phyloP scores from a whole-genome alignment of 73 alveolate species.

The Paramecium sonneborni region DNA sequence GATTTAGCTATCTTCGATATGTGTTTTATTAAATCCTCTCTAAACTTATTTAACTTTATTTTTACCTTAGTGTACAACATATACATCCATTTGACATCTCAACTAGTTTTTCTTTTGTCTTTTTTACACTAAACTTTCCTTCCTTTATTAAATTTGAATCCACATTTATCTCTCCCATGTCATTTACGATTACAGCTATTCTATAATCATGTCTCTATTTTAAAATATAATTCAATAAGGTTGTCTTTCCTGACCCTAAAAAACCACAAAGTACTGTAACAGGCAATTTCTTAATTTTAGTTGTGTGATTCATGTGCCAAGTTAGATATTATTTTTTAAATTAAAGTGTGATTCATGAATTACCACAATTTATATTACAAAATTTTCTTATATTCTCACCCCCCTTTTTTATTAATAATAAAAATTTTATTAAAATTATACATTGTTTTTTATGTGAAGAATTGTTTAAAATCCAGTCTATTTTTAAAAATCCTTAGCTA shows the following conservation, averaged over 20 bases:
- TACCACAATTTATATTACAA: background rate
- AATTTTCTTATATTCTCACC: too few relatives aligned
- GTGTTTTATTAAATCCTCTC: conserved; percentile 71
- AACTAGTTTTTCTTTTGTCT: conserved; percentile 72
- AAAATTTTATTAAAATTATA: background rate
- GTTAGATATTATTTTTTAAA: background rate
- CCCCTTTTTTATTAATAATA: background rate
- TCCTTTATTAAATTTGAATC: conserved; percentile 71
- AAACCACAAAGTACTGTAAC: conserved; percentile 80
- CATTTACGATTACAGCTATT: conserved; percentile 82
- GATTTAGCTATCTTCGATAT: conserved; percentile 64
- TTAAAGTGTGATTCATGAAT: conserved; percentile 24
- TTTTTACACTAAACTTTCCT: conserved; percentile 22
- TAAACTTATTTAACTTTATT: background rate
- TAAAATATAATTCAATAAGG: conserved; percentile 71
- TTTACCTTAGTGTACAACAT: conserved; percentile 79
- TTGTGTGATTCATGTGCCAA: conserved; percentile 23
- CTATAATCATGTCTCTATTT: conserved; percentile 50
- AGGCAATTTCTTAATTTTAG: conserved; percentile 67
- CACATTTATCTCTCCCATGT: conserved; percentile 78
- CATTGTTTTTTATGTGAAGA: too few relatives aligned
- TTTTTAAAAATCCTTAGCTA: too few relatives aligned
- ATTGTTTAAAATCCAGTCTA: too few relatives aligned
- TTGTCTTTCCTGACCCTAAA: conserved; percentile 83
- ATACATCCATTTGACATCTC: conserved; percentile 80